Evolutionary conservation across 2,329 filamentous ascomycete genomes (phyloP).

Genomic region (Huntiella decipiens): DNA sequence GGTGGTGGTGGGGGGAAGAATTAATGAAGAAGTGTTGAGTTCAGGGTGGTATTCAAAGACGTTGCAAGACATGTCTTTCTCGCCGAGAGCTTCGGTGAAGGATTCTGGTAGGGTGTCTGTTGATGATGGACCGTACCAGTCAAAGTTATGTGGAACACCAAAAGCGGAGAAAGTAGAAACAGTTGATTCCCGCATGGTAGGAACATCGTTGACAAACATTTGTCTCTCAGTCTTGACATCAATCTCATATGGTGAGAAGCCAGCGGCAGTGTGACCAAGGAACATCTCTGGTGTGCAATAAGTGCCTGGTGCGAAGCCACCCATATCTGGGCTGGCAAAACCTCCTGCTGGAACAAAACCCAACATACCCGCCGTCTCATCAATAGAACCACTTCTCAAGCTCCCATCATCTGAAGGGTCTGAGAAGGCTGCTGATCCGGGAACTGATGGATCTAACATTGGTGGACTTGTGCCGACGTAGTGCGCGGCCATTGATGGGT

Average conservation of each 20-base stretch:
- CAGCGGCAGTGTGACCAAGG: constrained; percentile 20
- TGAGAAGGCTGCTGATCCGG: constrained; percentile 62
- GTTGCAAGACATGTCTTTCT: constrained; percentile 23
- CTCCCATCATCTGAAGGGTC: constrained; percentile 49
- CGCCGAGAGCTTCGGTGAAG: too few relatives aligned
- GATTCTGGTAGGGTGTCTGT: too few relatives aligned
- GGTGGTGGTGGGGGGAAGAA: constrained; percentile 65
- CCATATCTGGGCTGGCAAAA: constrained; percentile 40
- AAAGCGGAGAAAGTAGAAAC: constrained; percentile 89
- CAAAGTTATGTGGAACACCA: constrained; percentile 54
- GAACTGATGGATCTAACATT: constrained; percentile 61
- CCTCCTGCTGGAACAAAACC: constrained; percentile 31
- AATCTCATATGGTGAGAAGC: constrained; percentile 69
- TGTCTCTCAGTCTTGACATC: constrained; percentile 92
- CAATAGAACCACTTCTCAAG: constrained; percentile 51
- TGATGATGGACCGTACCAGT: constrained; percentile 21
- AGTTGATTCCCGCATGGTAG: constrained; percentile 67
- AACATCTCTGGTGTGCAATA: constrained; percentile 15
- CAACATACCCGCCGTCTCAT: constrained; percentile 51
- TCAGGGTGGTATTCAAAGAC: constrained; percentile 55
- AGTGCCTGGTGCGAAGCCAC: constrained; percentile 31
- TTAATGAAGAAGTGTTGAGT: not conserved
- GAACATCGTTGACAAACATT: constrained; percentile 82
- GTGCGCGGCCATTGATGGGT: not conserved
- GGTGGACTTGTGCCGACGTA: constrained; percentile 21